Conservation (phyloP, 495 filamentous ascomycete genomes). For the Lasiosphaeriaceae sp. region DNA sequence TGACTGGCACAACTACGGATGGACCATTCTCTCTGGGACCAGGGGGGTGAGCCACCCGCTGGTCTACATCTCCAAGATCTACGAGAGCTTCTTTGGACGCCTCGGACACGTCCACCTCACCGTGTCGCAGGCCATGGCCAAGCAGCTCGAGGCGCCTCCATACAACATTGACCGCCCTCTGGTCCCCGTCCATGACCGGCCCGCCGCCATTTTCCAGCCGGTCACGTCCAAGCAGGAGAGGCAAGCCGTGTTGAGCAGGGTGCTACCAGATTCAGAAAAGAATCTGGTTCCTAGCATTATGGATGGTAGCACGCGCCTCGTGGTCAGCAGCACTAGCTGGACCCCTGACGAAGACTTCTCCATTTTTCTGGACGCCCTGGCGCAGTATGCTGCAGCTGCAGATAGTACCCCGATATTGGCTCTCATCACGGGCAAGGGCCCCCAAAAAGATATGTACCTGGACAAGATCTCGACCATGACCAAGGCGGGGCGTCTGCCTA, state of each 20-base stretch:
- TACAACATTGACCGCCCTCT: slow-evolving; percentile 63
- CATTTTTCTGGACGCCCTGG: slow-evolving; percentile 79
- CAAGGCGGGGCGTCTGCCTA: slow-evolving; percentile 53
- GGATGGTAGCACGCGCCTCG: slow-evolving; percentile 53
- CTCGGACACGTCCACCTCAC: slow-evolving; percentile 73
- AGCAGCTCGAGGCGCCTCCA: slow-evolving; percentile 57
- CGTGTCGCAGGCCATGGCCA: slow-evolving; percentile 84
- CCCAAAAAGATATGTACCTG: slow-evolving; percentile 72
- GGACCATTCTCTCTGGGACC: slow-evolving; percentile 74
- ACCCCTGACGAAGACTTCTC: slow-evolving; percentile 95
- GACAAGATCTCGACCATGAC: slow-evolving; percentile 57
- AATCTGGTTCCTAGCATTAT: slow-evolving; percentile 54
- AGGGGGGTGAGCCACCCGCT: slow-evolving; percentile 71
- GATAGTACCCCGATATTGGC: slow-evolving; percentile 56
- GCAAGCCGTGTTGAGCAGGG: slow-evolving; percentile 52
- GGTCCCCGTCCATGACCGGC: slow-evolving; percentile 79
- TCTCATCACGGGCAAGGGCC: slow-evolving; percentile 91
- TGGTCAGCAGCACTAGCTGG: slow-evolving; percentile 94
- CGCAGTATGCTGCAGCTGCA: slow-evolving; percentile 53
- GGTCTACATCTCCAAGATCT: slow-evolving; percentile 67
- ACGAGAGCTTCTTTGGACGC: slow-evolving; percentile 68
- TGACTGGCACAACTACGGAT: slow-evolving; percentile 99
- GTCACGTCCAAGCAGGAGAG: slow-evolving; percentile 49
- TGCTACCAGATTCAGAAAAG: slow-evolving; percentile 50
- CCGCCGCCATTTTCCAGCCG: slow-evolving; percentile 75